These are phyloP conservation scores for Yamadazyma takamatsuzukensis DNA, from an alignment of 805 yeast species.

Conservation along the genomic window DNA sequence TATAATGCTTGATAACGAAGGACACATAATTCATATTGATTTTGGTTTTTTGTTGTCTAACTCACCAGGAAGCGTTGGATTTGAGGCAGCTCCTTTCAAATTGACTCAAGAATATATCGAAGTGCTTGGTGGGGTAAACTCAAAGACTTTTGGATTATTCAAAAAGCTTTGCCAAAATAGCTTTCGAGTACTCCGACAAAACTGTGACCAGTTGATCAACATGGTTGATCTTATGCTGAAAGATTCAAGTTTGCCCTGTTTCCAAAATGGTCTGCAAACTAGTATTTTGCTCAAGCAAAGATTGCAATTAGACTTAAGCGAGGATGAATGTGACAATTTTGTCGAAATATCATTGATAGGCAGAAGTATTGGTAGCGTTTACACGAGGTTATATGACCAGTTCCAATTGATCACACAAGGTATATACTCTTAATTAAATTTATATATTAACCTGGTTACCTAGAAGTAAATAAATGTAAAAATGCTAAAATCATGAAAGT, in stretches of 20 bases:
- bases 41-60: constrained; percentile 91
- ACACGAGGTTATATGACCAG: constrained; percentile 91
- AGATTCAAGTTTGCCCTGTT: constrained; percentile 88
- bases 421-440: constrained; percentile 69
- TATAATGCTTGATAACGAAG: constrained; percentile 93
- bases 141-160: constrained; percentile 59
- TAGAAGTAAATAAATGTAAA: no score
- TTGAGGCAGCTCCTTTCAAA: constrained; percentile 97
- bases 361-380: constrained; percentile 81
- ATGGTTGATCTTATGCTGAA: constrained; percentile 93
- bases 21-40: constrained; percentile 93
- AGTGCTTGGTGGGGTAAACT: constrained; percentile 73
- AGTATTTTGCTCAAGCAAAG: constrained; percentile 76
- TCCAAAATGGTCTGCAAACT: constrained; percentile 82
- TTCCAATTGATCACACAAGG: constrained; percentile 95
- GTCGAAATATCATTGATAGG: constrained; percentile 76
- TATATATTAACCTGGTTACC: no score
- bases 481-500: no score
- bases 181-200: constrained; percentile 67
- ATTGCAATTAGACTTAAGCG: constrained; percentile 72
- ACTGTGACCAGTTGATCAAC: constrained; percentile 69
- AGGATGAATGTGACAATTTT: constrained; percentile 66
- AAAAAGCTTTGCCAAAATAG: constrained; percentile 63
- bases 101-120: constrained; percentile 87
- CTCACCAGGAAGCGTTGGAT: constrained; percentile 95